phyloP scores from a whole-genome alignment of 805 yeast genomes.

The Suhomyces xylopsoci region DNA sequence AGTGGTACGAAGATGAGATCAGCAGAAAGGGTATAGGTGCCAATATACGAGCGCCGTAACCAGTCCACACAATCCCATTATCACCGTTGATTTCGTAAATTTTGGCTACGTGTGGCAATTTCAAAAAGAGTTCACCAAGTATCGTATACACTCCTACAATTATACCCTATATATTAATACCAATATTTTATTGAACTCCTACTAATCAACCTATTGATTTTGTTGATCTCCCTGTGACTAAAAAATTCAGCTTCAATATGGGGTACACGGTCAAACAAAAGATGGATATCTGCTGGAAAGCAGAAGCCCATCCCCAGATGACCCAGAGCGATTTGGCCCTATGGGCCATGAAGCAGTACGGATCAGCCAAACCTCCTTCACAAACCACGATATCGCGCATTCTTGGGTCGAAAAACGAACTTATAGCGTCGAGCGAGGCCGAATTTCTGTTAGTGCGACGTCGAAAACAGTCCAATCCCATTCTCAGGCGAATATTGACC shows the following conservation, averaged over 20 bases:
- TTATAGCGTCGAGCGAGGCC: conserved; percentile 48
- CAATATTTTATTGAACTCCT: no score
- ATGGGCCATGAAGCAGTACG: conserved; percentile 60
- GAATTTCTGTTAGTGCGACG: conserved; percentile 52
- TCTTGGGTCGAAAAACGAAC: conserved; percentile 52
- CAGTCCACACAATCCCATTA: background rate
- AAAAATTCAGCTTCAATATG: conserved; percentile 26
- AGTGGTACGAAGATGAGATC: background rate
- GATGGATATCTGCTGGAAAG: conserved; percentile 64
- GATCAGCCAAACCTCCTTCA: conserved; percentile 53
- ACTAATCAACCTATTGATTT: no score
- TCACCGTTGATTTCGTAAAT: no score
- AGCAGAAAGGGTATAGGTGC: background rate
- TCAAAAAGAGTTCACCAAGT: background rate
- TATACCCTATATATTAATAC: no score
- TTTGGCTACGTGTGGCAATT: background rate
- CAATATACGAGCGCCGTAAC: background rate
- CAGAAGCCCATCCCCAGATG: conserved; percentile 66
- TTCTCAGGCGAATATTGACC: conserved; percentile 56
- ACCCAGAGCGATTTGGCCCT: conserved; percentile 62
- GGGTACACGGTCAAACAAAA: conserved; percentile 61
- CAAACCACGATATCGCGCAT: conserved; percentile 67
- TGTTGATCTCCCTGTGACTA: no score
- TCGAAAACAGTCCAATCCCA: conserved; percentile 52
- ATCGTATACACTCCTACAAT: no score